Evolutionary conservation across 192 early-diverging fungal genomes (phyloP).

Genomic region (Coemansia aciculifera): DNA sequence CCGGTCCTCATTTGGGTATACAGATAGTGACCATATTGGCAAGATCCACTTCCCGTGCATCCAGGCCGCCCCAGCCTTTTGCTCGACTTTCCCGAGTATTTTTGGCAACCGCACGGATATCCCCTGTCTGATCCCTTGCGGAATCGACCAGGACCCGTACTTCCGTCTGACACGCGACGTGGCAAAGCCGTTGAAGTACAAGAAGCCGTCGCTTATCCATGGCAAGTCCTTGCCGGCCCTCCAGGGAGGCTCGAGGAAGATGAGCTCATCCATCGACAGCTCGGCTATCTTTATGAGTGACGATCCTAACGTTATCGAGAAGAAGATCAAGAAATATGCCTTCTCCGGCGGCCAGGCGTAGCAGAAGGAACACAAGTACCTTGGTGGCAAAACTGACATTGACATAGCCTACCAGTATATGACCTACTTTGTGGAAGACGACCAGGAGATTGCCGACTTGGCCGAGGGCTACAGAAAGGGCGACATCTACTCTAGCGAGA

Average conservation of each 20-base stretch:
- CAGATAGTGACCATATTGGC: constrained; percentile 84
- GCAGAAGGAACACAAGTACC: too few species aligned
- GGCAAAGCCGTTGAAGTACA: constrained; percentile 88
- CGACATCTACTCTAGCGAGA: constrained; percentile 80
- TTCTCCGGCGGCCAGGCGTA: too few species aligned
- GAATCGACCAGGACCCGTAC: constrained; percentile 99
- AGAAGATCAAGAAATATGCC: too few species aligned
- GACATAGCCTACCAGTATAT: constrained; percentile 95
- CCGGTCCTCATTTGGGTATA: constrained; percentile 90
- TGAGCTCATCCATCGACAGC: constrained; percentile 86
- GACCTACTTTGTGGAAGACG: constrained; percentile 92
- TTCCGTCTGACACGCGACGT: constrained; percentile 97
- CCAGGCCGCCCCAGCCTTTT: constrained; percentile 93
- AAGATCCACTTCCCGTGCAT: constrained; percentile 93
- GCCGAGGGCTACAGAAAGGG: constrained; percentile 76
- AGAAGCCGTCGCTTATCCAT: constrained; percentile 92
- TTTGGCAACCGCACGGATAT: constrained; percentile 89
- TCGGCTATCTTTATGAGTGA: constrained; percentile 94
- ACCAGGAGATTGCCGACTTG: constrained; percentile 77
- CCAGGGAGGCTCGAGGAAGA: constrained; percentile 91
- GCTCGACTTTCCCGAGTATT: constrained; percentile 93
- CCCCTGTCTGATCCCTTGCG: constrained; percentile 96
- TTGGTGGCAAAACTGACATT: constrained; percentile 92
- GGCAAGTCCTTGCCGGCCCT: constrained; percentile 95
- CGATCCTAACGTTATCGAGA: constrained; percentile 73